A percentile compares a stretch with the other conserved stretches of the same genome.
Conservation (phyloP, 2,329 filamentous ascomycete genomes). For the Blastomyces silverae region DNA sequence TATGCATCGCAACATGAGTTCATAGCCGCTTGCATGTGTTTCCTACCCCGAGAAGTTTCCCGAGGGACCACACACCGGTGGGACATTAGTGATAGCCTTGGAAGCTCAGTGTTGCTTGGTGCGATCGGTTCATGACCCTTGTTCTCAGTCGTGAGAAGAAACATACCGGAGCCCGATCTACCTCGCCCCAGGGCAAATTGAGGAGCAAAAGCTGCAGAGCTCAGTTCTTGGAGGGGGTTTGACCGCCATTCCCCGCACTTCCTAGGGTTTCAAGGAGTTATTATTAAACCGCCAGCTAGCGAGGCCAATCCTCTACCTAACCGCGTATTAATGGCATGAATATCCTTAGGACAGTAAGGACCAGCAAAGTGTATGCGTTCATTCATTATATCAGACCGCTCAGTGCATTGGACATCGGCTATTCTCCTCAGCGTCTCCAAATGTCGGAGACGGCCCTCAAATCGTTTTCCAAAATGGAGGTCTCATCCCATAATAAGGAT, state of each 20-base stretch:
- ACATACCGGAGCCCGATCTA: neutral
- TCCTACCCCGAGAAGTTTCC: neutral
- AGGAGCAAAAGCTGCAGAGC: neutral
- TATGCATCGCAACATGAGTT: too few species aligned
- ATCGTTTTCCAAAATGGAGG: slow-evolving; percentile 11
- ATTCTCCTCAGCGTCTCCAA: neutral
- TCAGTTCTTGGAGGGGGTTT: neutral
- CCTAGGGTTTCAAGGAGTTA: neutral
- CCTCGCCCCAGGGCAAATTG: neutral
- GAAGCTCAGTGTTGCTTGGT: neutral
- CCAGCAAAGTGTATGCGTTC: neutral
- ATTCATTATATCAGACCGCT: neutral
- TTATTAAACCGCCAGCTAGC: neutral
- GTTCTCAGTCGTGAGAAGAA: too few species aligned
- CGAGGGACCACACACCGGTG: neutral
- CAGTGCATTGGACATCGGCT: neutral
- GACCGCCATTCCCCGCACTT: neutral
- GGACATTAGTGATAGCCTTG: neutral
- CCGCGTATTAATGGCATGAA: neutral
- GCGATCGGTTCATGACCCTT: neutral
- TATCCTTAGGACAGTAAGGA: neutral
- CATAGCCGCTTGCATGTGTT: too few species aligned
- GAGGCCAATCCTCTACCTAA: neutral
- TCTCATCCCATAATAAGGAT: slow-evolving; percentile 15
- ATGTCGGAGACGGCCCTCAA: neutral